These are phyloP conservation scores for Ophiostoma ips DNA, from an alignment of 2,329 filamentous ascomycete species.

Conservation along the genomic window DNA sequence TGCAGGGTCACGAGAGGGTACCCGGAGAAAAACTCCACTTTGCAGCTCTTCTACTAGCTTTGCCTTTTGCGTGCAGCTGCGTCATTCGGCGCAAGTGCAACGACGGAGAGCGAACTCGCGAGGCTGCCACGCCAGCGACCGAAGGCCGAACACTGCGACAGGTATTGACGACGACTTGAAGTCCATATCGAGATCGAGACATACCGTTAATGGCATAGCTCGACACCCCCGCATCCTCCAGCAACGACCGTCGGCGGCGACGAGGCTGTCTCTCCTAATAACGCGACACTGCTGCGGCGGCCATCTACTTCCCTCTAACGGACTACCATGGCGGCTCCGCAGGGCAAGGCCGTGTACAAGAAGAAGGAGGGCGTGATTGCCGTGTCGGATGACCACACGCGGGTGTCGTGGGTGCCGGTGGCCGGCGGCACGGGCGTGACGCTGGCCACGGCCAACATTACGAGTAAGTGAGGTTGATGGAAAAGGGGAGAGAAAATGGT, in stretches of 20 bases:
- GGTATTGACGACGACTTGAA: no score
- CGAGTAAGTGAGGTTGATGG: slow-evolving; percentile 50
- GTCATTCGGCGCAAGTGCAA: neutral
- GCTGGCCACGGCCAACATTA: slow-evolving; percentile 62
- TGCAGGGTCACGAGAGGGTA: neutral
- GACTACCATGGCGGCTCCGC: slow-evolving; percentile 39
- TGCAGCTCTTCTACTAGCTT: neutral
- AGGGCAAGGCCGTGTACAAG: slow-evolving; percentile 68
- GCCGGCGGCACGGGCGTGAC: slow-evolving; percentile 51
- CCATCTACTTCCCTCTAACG: neutral
- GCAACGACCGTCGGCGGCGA: neutral
- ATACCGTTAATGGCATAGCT: neutral
- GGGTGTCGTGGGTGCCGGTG: slow-evolving; percentile 64
- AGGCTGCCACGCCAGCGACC: neutral
- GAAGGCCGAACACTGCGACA: neutral
- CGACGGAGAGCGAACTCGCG: neutral
- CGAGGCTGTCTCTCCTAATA: slow-evolving; percentile 1
- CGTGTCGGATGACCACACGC: slow-evolving; percentile 57
- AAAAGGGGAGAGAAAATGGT: no score
- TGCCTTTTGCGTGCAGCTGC: neutral
- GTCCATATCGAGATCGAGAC: no score
- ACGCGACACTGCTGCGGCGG: neutral
- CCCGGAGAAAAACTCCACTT: neutral
- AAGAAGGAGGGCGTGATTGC: slow-evolving; percentile 85
- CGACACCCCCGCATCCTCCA: no score